Conservation (phyloP, 331 rosid genomes). For the Quercus phellos region DNA sequence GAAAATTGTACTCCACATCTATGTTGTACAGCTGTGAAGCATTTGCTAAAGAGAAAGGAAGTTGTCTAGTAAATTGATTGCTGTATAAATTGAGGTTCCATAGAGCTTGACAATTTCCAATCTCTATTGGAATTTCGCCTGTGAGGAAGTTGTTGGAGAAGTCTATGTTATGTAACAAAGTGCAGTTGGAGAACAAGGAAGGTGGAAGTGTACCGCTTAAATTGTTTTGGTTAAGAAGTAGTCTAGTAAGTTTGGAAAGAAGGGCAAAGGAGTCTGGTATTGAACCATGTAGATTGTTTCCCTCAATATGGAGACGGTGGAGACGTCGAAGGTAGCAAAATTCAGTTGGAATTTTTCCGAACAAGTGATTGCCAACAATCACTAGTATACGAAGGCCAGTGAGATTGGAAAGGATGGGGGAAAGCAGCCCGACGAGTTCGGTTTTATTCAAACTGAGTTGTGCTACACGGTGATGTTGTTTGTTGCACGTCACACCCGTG, state of each 20-base stretch:
- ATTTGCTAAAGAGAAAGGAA: slow-evolving; percentile 45
- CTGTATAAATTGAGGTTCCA: slow-evolving; percentile 57
- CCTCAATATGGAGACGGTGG: slow-evolving; percentile 28
- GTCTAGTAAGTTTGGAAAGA: slow-evolving; percentile 31
- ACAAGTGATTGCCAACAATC: slow-evolving; percentile 32
- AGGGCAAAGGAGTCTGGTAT: slow-evolving; percentile 47
- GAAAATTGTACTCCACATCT: slow-evolving; percentile 49
- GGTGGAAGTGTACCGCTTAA: slow-evolving; percentile 46
- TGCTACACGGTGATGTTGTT: slow-evolving; percentile 39
- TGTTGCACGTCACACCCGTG: slow-evolving; percentile 49
- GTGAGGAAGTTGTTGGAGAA: slow-evolving; percentile 44
- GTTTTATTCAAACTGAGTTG: slow-evolving; percentile 22
- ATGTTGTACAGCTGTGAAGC: slow-evolving; percentile 19
- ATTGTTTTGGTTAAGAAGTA: slow-evolving; percentile 25
- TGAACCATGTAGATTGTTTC: slow-evolving; percentile 44
- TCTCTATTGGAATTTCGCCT: slow-evolving; percentile 51
- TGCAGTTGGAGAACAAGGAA: slow-evolving; percentile 56
- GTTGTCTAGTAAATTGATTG: slow-evolving; percentile 50
- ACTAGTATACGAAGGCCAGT: slow-evolving; percentile 45
- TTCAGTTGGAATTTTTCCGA: slow-evolving; percentile 44
- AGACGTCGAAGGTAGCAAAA: slow-evolving; percentile 41
- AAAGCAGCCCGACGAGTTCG: slow-evolving; percentile 42
- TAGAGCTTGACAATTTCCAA: slow-evolving; percentile 50
- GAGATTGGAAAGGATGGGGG: slow-evolving; percentile 63
- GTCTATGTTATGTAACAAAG: slow-evolving; percentile 35